phyloP scores from a whole-genome alignment of 2,329 filamentous ascomycete species.

The Fusarium sp. region DNA sequence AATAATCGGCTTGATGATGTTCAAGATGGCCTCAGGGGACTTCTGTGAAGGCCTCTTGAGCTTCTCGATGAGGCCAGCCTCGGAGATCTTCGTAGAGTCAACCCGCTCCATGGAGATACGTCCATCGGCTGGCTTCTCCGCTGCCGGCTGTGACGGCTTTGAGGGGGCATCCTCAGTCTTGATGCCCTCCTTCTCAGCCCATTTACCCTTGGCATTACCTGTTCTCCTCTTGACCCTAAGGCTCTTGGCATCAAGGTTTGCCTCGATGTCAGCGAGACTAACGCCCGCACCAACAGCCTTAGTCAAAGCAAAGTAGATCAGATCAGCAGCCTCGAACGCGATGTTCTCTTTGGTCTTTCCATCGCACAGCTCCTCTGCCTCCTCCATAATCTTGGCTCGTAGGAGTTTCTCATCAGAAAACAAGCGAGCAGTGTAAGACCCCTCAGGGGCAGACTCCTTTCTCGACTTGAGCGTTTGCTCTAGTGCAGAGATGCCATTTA shows the following conservation, averaged over 20 bases:
- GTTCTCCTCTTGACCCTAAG: conserved; percentile 93
- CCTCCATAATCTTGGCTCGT: conserved; percentile 97
- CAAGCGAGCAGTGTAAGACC: conserved; percentile 92
- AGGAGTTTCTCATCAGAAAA: conserved; percentile 93
- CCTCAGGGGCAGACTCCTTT: conserved; percentile 84
- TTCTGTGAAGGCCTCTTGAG: conserved; percentile 92
- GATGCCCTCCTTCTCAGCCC: conserved; percentile 86
- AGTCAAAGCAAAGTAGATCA: conserved; percentile 95
- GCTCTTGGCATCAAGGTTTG: conserved; percentile 92
- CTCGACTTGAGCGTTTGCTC: conserved; percentile 88
- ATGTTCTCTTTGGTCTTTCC: conserved; percentile 85
- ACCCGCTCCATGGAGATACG: conserved; percentile 88
- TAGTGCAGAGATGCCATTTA: conserved; percentile 83
- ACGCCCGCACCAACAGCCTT: conserved; percentile 90
- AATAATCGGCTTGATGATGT: conserved; percentile 92
- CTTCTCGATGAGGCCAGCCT: conserved; percentile 76
- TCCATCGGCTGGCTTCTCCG: conserved; percentile 56
- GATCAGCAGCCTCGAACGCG: conserved; percentile 93
- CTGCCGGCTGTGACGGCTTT: conserved; percentile 50
- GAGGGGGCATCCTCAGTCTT: conserved; percentile 56
- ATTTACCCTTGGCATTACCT: conserved; percentile 94
- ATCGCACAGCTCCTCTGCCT: conserved; percentile 93
- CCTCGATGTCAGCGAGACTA: conserved; percentile 88
- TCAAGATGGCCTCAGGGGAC: conserved; percentile 93
- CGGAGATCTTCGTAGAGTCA: conserved; percentile 73